A percentile compares a stretch with the other conserved stretches of the same genome.
These are phyloP conservation scores for Mentha longifolia DNA, from an alignment of 257 asterid species.

Conservation along the genomic window DNA sequence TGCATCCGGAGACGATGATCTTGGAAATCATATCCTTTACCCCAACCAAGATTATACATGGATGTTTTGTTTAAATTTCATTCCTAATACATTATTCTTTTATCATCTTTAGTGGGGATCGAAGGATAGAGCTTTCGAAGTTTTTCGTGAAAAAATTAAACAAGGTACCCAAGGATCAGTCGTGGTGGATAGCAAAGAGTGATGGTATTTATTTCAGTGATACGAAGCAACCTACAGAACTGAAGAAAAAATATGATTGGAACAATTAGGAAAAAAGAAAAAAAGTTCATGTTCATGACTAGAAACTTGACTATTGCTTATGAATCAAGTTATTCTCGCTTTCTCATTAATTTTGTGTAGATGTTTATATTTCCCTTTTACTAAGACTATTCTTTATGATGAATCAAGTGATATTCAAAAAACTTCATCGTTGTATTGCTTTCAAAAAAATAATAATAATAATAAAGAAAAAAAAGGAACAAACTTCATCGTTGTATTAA, in stretches of 20 bases:
- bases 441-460: no score
- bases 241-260: slow-evolving; percentile 6
- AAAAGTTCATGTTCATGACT: no score
- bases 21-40: neutral
- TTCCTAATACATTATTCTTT: neutral
- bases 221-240: no score
- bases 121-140: neutral
- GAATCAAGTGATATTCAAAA: no score
- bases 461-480: no score
- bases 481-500: no score
- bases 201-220: slow-evolving; percentile 13
- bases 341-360: no score
- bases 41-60: neutral
- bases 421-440: no score
- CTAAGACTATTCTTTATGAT: no score
- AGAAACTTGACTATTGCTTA: no score
- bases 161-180: neutral
- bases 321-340: no score
- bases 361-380: no score
- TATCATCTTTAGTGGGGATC: slow-evolving; percentile 15
- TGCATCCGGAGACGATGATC: slow-evolving; percentile 10
- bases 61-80: neutral
- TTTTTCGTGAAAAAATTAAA: neutral
- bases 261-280: neutral
- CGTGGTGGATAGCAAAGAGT: slow-evolving; percentile 1